Evolutionary conservation across 257 asterid genomes (phyloP).

Genomic region (Craterostigma plantagineum): DNA sequence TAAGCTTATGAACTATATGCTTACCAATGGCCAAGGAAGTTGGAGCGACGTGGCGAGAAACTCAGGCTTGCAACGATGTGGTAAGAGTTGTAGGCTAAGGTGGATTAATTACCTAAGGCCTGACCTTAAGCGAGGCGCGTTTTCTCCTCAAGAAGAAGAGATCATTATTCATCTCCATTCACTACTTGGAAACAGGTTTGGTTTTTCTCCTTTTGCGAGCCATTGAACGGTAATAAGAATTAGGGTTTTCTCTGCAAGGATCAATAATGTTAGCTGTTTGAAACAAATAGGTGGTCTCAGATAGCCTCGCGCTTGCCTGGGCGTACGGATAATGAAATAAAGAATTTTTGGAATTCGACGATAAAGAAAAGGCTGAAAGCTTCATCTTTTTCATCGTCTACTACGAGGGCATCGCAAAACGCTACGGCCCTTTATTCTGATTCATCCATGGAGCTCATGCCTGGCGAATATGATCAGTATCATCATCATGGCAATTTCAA

Average conservation of each 20-base stretch:
- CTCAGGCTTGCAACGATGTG: constrained; percentile 63
- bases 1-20: constrained; percentile 60
- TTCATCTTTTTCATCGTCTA: constrained; percentile 1
- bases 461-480: too few relatives aligned
- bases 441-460: background rate
- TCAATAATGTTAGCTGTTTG: too few relatives aligned
- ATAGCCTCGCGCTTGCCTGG: constrained; percentile 90
- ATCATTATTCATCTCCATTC: constrained; percentile 68
- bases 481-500: too few relatives aligned
- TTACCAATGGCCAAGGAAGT: constrained; percentile 65
- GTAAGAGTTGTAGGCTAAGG: constrained; percentile 68
- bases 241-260: too few relatives aligned
- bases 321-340: constrained; percentile 81
- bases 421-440: constrained; percentile 31
- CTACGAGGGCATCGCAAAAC: constrained; percentile 19
- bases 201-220: background rate
- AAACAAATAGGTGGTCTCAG: constrained; percentile 74
- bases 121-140: constrained; percentile 75
- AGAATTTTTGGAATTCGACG: constrained; percentile 88
- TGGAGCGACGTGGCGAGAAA: constrained; percentile 86
- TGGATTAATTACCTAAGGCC: constrained; percentile 84
- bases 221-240: too few relatives aligned
- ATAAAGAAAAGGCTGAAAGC: constrained; percentile 59
- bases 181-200: constrained; percentile 73
- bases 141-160: constrained; percentile 65